Conservation (phyloP, 768 basidiomycete species). For the Amanita inopinata region DNA sequence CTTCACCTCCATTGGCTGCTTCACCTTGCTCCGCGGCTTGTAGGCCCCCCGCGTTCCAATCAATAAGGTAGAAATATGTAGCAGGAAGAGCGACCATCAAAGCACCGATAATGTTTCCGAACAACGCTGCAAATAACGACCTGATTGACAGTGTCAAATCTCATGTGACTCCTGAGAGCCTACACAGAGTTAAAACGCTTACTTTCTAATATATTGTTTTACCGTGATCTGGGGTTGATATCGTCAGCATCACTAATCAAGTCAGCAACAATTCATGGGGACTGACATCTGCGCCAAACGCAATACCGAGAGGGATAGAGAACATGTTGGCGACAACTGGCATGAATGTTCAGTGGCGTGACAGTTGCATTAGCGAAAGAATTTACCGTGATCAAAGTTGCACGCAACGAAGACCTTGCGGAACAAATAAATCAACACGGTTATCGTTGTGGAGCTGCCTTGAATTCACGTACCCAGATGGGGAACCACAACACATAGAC, state of each 20-base stretch:
- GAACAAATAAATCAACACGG: slow-evolving; percentile 2
- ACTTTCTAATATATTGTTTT: slow-evolving; percentile 60
- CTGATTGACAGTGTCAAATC: slow-evolving; percentile 20
- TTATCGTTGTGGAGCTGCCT: neutral
- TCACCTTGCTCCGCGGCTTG: slow-evolving; percentile 30
- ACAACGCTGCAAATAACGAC: slow-evolving; percentile 53
- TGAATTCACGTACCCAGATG: slow-evolving; percentile 46
- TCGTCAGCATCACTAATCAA: slow-evolving; percentile 5
- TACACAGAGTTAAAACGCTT: too few species aligned
- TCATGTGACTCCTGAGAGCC: too few species aligned
- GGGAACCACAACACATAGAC: slow-evolving; percentile 63
- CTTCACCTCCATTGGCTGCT: slow-evolving; percentile 11
- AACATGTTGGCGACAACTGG: slow-evolving; percentile 72
- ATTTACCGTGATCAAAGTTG: slow-evolving; percentile 59
- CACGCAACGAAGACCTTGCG: slow-evolving; percentile 59
- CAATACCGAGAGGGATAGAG: slow-evolving; percentile 58
- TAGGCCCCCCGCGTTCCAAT: slow-evolving; percentile 33
- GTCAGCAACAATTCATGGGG: neutral
- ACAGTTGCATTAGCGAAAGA: neutral
- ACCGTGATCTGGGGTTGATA: slow-evolving; percentile 31
- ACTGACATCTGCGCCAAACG: slow-evolving; percentile 58
- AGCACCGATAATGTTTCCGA: slow-evolving; percentile 63
- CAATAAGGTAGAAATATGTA: slow-evolving; percentile 51
- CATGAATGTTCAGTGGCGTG: neutral
- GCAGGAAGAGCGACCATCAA: slow-evolving; percentile 56